phyloP scores from a whole-genome alignment of 192 early-diverging fungal genomes.

The Coemansia sp. region DNA sequence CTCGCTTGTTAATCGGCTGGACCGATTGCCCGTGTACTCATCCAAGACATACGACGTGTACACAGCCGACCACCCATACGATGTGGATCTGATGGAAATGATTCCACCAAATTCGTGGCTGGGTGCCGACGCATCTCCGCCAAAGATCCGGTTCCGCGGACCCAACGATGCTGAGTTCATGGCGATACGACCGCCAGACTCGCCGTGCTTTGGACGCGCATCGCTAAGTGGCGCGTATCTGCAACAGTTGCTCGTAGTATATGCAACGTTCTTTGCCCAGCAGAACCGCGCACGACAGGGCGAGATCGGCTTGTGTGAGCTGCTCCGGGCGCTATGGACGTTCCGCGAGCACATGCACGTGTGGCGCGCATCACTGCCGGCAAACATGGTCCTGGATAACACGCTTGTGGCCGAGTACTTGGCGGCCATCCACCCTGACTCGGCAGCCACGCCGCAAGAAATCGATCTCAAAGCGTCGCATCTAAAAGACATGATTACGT shows the following conservation, averaged over 20 bases:
- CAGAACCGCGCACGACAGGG: constrained; percentile 22
- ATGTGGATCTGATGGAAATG: constrained; percentile 45
- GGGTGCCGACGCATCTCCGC: constrained; percentile 5
- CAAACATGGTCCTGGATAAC: constrained; percentile 29
- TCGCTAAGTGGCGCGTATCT: constrained; percentile 20
- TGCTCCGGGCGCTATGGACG: constrained; percentile 41
- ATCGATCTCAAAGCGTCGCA: constrained; percentile 39
- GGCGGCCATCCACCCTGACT: constrained; percentile 23
- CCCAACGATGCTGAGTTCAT: constrained; percentile 42
- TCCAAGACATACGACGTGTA: constrained; percentile 50
- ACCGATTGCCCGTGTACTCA: constrained; percentile 37
- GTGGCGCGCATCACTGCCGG: constrained; percentile 39
- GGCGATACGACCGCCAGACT: constrained; percentile 28
- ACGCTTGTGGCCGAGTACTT: constrained; percentile 35
- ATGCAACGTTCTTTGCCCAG: constrained; percentile 23
- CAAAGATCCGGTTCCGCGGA: constrained; percentile 30
- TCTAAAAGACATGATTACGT: constrained; percentile 38
- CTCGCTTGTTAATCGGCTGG: constrained; percentile 13
- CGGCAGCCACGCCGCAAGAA: constrained; percentile 25
- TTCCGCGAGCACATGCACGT: constrained; percentile 46
- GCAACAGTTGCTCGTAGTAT: constrained; percentile 45
- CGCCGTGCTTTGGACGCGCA: constrained; percentile 40
- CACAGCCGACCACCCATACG: constrained; percentile 22
- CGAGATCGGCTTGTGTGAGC: constrained; percentile 14
- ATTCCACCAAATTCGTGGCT: constrained; percentile 34